Conservation (phyloP, 2,329 filamentous ascomycete species). For the Aspergillus tanneri region DNA sequence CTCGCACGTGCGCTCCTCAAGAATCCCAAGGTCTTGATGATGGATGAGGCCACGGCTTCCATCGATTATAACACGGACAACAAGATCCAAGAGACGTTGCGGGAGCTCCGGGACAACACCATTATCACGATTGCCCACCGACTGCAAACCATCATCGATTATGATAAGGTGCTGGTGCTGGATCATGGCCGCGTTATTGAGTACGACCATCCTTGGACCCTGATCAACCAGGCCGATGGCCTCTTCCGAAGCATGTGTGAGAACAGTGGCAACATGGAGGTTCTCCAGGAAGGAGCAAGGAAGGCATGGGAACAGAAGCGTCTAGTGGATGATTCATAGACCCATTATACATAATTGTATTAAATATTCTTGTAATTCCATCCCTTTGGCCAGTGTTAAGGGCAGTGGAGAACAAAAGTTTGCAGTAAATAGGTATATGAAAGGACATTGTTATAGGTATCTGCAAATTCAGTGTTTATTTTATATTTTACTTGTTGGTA, state of each 20-base stretch:
- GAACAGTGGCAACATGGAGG: slow-evolving; percentile 63
- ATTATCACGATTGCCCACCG: slow-evolving; percentile 96
- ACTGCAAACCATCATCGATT: slow-evolving; percentile 94
- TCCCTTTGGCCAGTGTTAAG: no score
- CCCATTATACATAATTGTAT: slow-evolving; percentile 4
- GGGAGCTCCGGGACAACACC: slow-evolving; percentile 81
- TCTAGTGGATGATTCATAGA: slow-evolving; percentile 45
- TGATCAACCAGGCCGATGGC: slow-evolving; percentile 70
- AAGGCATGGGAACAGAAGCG: slow-evolving; percentile 50
- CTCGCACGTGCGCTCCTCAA: slow-evolving; percentile 91
- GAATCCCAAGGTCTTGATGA: slow-evolving; percentile 87
- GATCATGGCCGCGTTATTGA: slow-evolving; percentile 87
- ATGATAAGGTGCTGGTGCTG: slow-evolving; percentile 93
- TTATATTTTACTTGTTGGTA: no score
- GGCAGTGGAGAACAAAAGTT: no score
- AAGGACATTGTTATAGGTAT: no score
- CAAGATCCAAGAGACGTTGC: slow-evolving; percentile 95
- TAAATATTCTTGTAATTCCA: slow-evolving; percentile 1
- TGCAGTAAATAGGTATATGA: no score
- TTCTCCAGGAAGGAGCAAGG: slow-evolving; percentile 55
- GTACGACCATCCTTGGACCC: slow-evolving; percentile 82
- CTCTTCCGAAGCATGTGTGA: slow-evolving; percentile 68
- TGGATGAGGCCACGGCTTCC: slow-evolving; percentile 97
- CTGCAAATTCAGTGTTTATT: no score
- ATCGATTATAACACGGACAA: slow-evolving; percentile 95